Base-by-base conservation (phyloP, 257 asterid genomes). In the Nicotiana tabacum region DNA sequence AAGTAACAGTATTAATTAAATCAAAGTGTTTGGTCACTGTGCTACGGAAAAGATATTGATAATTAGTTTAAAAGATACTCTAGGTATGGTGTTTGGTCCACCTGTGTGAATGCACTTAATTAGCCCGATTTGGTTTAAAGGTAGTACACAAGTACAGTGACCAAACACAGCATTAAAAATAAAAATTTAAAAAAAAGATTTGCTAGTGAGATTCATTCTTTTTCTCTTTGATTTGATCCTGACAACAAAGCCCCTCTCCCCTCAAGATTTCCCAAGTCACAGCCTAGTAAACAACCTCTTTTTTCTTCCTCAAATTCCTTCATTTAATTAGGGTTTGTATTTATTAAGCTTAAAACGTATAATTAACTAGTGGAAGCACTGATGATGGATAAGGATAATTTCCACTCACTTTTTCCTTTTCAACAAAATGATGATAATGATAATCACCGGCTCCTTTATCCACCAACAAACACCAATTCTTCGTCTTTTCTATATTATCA, bases 351-450 rank as follows among this genome's bases (percentile, higher is more conserved):
- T 0, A 9, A 43, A 43, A 43, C 12, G 12, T 43, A 8, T 2
- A 43, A 8, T 43, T 43, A 43, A 43, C 8, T 37, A 66, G 65
- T 62, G 62, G 35, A 24, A 72, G 12, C 24, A 56, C 10, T 9
- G 3, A 43, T 21, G 48, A 81, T 81, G 83, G 83, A 81, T 48
- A 81, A 81, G 83, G 83, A 81, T 48, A 81, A 81, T 57, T 81
- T 81, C 76, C 56, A 66, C 30, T 57, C 83, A 65, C 10, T 30
- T 18, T 48, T 81, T 66, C 65, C 83, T 33, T 66, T 58, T 7
- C 66, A 48, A 81, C 83, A 32, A 51, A 30, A 81, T 27, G 76
- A 51, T 9, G 55, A 57, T 27, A 11, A 80, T 80, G 61, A 65
- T 43, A 15, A 32, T 55, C 24, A 30, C 9, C 55, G 48, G 48